Conservation (phyloP, 495 filamentous ascomycete genomes). For the Tuber aestivum region DNA sequence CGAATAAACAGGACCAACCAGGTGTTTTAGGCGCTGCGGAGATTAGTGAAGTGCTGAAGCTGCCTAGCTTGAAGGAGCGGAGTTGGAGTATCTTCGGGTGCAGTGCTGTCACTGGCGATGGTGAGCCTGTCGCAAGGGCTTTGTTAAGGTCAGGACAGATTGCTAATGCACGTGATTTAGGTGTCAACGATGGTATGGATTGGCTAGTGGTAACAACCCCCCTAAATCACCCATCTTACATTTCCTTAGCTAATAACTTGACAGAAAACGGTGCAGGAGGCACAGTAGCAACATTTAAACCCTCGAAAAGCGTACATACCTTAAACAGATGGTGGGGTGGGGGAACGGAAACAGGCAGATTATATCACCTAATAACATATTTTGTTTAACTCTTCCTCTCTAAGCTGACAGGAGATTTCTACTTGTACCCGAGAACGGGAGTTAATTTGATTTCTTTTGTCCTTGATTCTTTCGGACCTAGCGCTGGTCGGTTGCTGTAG, state of each 20-base stretch:
- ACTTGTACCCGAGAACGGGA: constrained; percentile 1
- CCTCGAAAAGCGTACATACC: not conserved
- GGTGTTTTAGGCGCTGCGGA: constrained; percentile 95
- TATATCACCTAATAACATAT: constrained; percentile 5
- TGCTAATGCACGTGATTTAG: constrained; percentile 31
- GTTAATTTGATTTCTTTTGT: not conserved
- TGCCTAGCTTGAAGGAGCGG: constrained; percentile 85
- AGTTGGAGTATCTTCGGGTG: constrained; percentile 99
- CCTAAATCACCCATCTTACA: not conserved
- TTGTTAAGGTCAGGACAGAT: constrained; percentile 3
- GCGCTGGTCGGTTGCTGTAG: not conserved
- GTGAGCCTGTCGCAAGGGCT: constrained; percentile 24
- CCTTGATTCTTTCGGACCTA: not conserved
- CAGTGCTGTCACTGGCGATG: constrained; percentile 89
- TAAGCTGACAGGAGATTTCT: not conserved
- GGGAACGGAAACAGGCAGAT: not conserved
- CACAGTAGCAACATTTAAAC: constrained; percentile 9
- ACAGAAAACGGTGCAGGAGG: constrained; percentile 24
- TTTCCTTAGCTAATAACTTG: not conserved
- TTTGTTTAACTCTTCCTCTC: not conserved
- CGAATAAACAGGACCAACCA: constrained; percentile 98
- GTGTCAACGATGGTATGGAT: constrained; percentile 95
- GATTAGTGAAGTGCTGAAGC: constrained; percentile 82
- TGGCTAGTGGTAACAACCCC: constrained; percentile 80
- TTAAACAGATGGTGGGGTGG: not conserved